These are phyloP conservation scores for Thielaviopsis ethacetica DNA, from an alignment of 2,329 filamentous ascomycete genomes.

Conservation along the genomic window DNA sequence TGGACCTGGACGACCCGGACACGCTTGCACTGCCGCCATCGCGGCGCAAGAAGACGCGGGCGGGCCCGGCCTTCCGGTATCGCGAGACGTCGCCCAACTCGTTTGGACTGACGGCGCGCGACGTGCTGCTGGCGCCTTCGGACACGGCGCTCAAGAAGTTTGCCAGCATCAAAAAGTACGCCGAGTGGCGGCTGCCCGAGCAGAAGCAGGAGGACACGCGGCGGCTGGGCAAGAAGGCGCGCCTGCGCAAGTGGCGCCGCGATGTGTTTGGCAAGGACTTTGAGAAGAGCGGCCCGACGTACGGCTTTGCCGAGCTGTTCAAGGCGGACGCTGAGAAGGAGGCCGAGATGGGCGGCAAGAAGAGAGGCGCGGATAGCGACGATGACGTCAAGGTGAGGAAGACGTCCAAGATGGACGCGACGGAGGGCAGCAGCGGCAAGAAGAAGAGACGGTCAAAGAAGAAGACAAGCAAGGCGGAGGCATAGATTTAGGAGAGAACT, in stretches of 20 bases:
- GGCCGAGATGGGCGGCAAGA: constrained; percentile 14
- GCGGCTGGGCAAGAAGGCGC: constrained; percentile 78
- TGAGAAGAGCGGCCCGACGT: constrained; percentile 39
- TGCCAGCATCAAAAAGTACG: constrained; percentile 87
- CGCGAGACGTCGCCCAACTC: constrained; percentile 81
- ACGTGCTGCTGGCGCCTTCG: constrained; percentile 77
- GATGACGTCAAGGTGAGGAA: constrained; percentile 20
- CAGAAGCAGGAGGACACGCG: constrained; percentile 86
- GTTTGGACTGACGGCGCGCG: constrained; percentile 75
- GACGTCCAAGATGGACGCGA: constrained; percentile 17
- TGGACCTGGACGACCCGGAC: constrained; percentile 55
- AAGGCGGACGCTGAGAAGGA: constrained; percentile 17
- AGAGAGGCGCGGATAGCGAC: constrained; percentile 16
- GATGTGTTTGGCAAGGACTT: constrained; percentile 45
- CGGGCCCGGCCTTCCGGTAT: constrained; percentile 56
- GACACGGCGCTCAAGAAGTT: constrained; percentile 79
- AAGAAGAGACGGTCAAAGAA: constrained; percentile 39
- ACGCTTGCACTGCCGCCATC: constrained; percentile 24
- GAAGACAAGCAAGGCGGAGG: constrained; percentile 25
- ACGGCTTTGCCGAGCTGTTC: constrained; percentile 32
- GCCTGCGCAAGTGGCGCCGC: constrained; percentile 69
- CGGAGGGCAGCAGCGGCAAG: constrained; percentile 17
- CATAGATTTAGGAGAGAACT: constrained; percentile 10
- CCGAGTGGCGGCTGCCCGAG: constrained; percentile 69
- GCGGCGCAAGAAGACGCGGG: constrained; percentile 11